Evolutionary conservation across 192 early-diverging fungal species (phyloP), one percentile per base, ranked within the genome.

Genomic region (Coemansia biformis): DNA sequence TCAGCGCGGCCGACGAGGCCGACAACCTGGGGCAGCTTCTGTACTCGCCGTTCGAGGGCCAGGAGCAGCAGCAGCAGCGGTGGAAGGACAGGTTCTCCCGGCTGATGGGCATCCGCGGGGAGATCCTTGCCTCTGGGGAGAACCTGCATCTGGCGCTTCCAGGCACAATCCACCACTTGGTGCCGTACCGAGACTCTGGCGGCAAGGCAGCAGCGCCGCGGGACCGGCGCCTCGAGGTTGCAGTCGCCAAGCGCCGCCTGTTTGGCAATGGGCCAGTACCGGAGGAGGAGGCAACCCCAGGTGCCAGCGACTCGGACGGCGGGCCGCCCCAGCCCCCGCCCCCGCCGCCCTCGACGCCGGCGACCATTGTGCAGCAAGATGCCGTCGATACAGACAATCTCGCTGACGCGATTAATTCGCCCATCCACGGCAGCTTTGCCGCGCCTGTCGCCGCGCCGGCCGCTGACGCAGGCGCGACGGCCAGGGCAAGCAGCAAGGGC

Each of bases 1-100:
- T 82, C 32, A 76, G 66, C 22, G 77, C 83, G 1, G 58, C 76
- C 8, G 71, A 75, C 46, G 58, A 71, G 62, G 63, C 76, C 11
- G 76, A 78, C 30, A 63, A 66, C 30, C 18, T 74, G 46, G 59
- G 66, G 4, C 71, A 75, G 59, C 59, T 66, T n/a, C 45, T 75
- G 13, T 77, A 66, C 23, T 56, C 63, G 21, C 67, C 68, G 28
- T 72, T 71, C 26, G 68, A 67, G 38, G 51, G 55, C 36, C 31
- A 59, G 15, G 33, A 22, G 12, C 59, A 48, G 36, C 64, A 68
- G 54, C 54, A 69, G 34, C 65, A 53, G 49, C 68, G 59, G 19
- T 69, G 61, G 70, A 59, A 55, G 19, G 76, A 76, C 14, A 54
- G 49, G 48, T 68, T 73, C 24, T 29, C 47, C 6, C 46, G 69